These are phyloP conservation scores for Hura crepitans DNA, from an alignment of 441 rosid species.

Conservation along the genomic window DNA sequence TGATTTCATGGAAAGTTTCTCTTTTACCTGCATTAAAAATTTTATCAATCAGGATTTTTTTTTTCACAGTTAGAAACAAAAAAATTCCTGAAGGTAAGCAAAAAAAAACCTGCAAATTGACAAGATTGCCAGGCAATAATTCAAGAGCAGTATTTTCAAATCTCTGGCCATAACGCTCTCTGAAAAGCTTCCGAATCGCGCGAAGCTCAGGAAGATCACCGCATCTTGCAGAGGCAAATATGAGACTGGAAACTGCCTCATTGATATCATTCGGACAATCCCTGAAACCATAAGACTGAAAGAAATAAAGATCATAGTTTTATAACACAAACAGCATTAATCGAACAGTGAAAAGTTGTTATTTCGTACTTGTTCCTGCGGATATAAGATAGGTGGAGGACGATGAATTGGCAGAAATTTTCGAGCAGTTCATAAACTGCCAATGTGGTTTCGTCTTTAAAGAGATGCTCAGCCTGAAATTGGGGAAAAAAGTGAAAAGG, in stretches of 20 bases:
- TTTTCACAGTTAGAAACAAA: not conserved
- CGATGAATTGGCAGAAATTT: conserved; percentile 54
- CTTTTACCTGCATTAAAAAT: conserved; percentile 38
- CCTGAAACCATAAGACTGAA: conserved; percentile 34
- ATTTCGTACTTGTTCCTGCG: conserved; percentile 48
- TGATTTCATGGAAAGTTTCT: conserved; percentile 39
- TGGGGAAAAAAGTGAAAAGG: not conserved
- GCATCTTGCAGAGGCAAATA: conserved; percentile 76
- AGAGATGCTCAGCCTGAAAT: conserved; percentile 58
- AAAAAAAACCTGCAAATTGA: conserved; percentile 53
- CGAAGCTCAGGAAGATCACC: conserved; percentile 85
- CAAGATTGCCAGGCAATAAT: conserved; percentile 55
- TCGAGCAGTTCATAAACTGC: conserved; percentile 53
- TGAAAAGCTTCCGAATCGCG: conserved; percentile 52
- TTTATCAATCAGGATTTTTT: not conserved
- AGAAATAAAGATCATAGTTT: not conserved
- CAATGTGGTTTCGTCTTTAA: conserved; percentile 45
- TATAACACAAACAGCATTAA: not conserved
- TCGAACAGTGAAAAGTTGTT: not conserved
- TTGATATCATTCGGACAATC: conserved; percentile 64
- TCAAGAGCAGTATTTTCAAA: conserved; percentile 50
- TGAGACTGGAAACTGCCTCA: conserved; percentile 80
- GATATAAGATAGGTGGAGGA: conserved; percentile 49
- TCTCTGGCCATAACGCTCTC: conserved; percentile 56
- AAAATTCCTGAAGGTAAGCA: not conserved